Conservation (phyloP, 352 stramenopile genomes). For the Phytophthora fragariaefolia region DNA sequence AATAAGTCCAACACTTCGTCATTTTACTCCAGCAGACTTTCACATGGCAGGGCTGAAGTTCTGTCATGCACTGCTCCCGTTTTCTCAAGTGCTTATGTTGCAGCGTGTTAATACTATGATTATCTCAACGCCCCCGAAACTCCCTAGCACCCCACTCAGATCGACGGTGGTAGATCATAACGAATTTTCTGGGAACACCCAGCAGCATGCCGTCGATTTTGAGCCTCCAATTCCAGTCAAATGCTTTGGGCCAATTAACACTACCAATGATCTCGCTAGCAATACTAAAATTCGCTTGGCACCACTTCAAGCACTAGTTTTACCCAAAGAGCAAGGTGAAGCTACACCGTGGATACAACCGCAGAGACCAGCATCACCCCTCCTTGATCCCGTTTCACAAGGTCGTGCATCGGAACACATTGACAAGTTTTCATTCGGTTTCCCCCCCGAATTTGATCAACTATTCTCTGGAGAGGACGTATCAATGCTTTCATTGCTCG, state of each 20-base stretch:
- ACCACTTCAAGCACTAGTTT: conserved; percentile 13
- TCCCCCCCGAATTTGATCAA: conserved; percentile 41
- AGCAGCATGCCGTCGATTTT: conserved; percentile 1
- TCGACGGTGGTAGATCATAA: not conserved
- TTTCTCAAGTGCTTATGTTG: conserved; percentile 62
- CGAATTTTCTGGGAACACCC: not conserved
- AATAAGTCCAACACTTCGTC: conserved; percentile 17
- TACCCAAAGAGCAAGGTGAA: conserved; percentile 8
- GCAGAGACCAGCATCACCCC: conserved; percentile 4
- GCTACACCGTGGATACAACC: conserved; percentile 11
- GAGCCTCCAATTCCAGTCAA: conserved; percentile 16
- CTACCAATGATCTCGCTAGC: conserved; percentile 2
- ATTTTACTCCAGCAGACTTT: conserved; percentile 72
- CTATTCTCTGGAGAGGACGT: conserved; percentile 42
- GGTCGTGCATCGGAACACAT: conserved; percentile 7
- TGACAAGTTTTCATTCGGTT: conserved; percentile 2
- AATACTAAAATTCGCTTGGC: conserved; percentile 39
- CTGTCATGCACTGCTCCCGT: conserved; percentile 64
- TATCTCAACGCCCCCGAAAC: not conserved
- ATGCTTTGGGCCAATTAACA: conserved; percentile 14
- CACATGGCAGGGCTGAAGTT: conserved; percentile 54
- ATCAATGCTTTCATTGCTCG: conserved; percentile 45
- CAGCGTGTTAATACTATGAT: conserved; percentile 28
- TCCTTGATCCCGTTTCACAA: conserved; percentile 17
- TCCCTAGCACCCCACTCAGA: not conserved